A percentile compares a stretch with the other conserved stretches of the same genome.
These are phyloP conservation scores for Populus tomentosa DNA, from an alignment of 441 rosid genomes.

Conservation along the genomic window DNA sequence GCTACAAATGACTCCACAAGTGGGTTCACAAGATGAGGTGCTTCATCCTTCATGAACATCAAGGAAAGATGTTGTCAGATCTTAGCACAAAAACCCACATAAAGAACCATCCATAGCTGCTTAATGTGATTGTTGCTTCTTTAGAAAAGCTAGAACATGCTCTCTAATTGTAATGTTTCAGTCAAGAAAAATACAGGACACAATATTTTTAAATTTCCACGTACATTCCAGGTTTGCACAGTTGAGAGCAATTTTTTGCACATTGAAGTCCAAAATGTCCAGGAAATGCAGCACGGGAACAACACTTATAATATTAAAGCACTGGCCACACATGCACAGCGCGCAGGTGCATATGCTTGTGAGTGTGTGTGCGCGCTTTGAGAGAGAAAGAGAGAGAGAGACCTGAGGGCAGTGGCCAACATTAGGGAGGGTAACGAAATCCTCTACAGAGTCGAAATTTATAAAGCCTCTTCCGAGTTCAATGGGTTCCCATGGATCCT, in stretches of 20 bases:
- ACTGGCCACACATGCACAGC: neutral
- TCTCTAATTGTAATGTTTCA: neutral
- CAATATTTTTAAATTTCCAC: neutral
- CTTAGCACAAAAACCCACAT: neutral
- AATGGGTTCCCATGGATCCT: conserved; percentile 99
- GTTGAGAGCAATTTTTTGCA: neutral
- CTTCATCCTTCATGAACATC: conserved; percentile 60
- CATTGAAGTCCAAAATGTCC: neutral
- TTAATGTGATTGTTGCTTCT: neutral
- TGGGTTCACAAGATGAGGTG: conserved; percentile 85
- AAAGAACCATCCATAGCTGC: neutral
- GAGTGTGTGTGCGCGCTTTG: neutral
- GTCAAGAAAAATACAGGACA: neutral
- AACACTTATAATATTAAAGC: neutral
- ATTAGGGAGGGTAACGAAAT: conserved; percentile 64
- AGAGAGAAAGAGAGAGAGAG: conserved; percentile 2
- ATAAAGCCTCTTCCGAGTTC: conserved; percentile 61
- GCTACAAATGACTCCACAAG: conserved; percentile 69
- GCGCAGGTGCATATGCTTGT: neutral
- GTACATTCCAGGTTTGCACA: neutral
- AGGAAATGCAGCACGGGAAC: neutral
- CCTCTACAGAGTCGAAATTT: too few relatives aligned
- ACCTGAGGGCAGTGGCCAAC: conserved; percentile 97
- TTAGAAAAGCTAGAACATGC: neutral
- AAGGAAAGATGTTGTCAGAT: neutral